Evolutionary conservation across 352 stramenopile genomes (phyloP).

Genomic region (Aphanomyces invadans): DNA sequence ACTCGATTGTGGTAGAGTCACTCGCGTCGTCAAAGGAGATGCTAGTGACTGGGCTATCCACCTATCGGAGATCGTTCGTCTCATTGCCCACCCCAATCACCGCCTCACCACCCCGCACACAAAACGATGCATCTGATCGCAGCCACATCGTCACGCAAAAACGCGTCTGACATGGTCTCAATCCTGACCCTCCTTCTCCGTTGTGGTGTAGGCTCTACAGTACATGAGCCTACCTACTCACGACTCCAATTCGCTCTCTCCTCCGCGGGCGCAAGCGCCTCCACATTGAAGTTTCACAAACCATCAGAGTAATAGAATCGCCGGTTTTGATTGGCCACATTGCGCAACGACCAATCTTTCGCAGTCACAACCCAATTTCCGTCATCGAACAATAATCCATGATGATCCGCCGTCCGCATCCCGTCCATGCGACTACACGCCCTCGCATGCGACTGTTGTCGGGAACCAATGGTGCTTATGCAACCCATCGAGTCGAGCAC

Average conservation of each 20-base stretch:
- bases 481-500: neutral
- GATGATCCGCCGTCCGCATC: neutral
- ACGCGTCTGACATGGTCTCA: too few relatives aligned
- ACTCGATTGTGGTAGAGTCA: too few relatives aligned
- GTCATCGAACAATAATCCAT: neutral
- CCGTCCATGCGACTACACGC: neutral
- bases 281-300: neutral
- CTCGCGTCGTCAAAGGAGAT: too few relatives aligned
- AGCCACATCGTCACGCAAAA: too few relatives aligned
- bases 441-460: neutral
- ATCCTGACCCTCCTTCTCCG: too few relatives aligned
- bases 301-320: neutral
- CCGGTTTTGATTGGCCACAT: neutral
- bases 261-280: too few relatives aligned
- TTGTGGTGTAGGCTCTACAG: too few relatives aligned
- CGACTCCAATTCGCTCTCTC: too few relatives aligned
- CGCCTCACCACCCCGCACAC: too few relatives aligned
- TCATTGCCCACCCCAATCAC: neutral
- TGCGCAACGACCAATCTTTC: neutral
- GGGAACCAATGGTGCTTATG: neutral
- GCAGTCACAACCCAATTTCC: neutral
- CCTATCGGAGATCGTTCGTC: neutral
- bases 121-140: too few relatives aligned
- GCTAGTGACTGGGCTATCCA: too few relatives aligned
- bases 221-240: too few relatives aligned